Evolutionary conservation across 2,329 filamentous ascomycete genomes (phyloP), one percentile per base, ranked within the genome.

Genomic region (Aureobasidium subglaciale): DNA sequence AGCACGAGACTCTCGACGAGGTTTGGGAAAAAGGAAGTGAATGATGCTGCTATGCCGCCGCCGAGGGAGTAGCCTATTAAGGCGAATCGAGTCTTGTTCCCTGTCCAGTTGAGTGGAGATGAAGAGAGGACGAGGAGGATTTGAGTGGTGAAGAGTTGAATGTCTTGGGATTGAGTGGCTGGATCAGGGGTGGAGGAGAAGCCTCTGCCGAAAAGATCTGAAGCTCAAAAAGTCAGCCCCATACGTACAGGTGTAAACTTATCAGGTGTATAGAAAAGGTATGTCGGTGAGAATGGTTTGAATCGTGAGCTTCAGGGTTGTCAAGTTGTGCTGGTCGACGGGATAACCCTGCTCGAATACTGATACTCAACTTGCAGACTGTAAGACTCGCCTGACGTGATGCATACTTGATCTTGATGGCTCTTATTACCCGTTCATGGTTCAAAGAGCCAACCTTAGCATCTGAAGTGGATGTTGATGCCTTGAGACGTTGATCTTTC

Each of bases 21-120:
- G 45, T 80, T 70, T 0, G 87, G 82, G 64, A 89, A 88, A 65
- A 82, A 82, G 1, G 80, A 78, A 1, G 87, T 80, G 65, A 93
- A 92, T 18, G 83, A 77, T 9, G 82, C 83, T 1, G 81, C 78
- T 37, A 95, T 79, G 13, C 85, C 87, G 32, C 89, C 90, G 42
- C 90, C 89, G 0, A 95, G 76, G 0, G 86, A 90, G 68, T 93
- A 95, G 2, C 89, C 90, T 3, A 90, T 71, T 5, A 95, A 72
- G 58, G 83, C 81, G 68, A 93, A 92, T 40, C 68, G 35, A 64
- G 13, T 66, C 48, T 40, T 57, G 20, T 32, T 48, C 40, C 82
- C 80, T 0, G 81, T 84, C 87, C 87, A 90, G 13, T 82, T 62
- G 2, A 92, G 71, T 0, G 81, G 76, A 2, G 87, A 90, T 1